Conservation (phyloP, 306 rosid species). For the Begonia fuchsioides region DNA sequence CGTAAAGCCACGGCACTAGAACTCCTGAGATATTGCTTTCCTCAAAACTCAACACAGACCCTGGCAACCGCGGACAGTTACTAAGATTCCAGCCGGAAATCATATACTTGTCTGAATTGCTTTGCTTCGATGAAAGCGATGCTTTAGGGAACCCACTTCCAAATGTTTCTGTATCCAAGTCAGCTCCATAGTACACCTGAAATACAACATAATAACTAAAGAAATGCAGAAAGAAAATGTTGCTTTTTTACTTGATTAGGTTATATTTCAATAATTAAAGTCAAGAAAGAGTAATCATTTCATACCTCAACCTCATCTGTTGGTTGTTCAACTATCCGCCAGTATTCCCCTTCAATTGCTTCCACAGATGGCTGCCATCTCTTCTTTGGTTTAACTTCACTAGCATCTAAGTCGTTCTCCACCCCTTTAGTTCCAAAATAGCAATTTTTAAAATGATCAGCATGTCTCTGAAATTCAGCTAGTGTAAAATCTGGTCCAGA, state of each 20-base stretch:
- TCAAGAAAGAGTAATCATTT: slow-evolving; percentile 2
- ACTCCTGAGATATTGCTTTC: slow-evolving; percentile 94
- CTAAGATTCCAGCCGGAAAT: slow-evolving; percentile 91
- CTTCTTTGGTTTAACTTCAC: slow-evolving; percentile 15
- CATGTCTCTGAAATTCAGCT: slow-evolving; percentile 47
- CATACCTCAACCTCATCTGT: slow-evolving; percentile 90
- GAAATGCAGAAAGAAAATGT: too few species aligned
- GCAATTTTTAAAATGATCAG: slow-evolving; percentile 44
- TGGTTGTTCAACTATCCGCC: slow-evolving; percentile 83
- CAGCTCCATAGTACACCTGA: slow-evolving; percentile 92
- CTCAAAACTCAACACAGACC: slow-evolving; percentile 74
- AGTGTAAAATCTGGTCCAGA: slow-evolving; percentile 70
- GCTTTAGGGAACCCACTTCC: slow-evolving; percentile 91
- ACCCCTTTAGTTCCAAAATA: slow-evolving; percentile 47
- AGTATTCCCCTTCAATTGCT: slow-evolving; percentile 94
- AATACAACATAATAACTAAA: slow-evolving; percentile 16
- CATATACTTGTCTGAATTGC: slow-evolving; percentile 31
- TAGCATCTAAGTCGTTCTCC: slow-evolving; percentile 14
- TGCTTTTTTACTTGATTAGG: not conserved
- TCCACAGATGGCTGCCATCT: slow-evolving; percentile 50
- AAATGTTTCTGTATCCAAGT: slow-evolving; percentile 71
- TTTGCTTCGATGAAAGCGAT: slow-evolving; percentile 18
- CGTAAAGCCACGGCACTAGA: slow-evolving; percentile 92
- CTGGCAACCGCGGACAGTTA: slow-evolving; percentile 75
- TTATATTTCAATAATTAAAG: not conserved